These are phyloP conservation scores for Sugiyamaella valdiviana DNA, from an alignment of 805 yeast species.

Conservation along the genomic window DNA sequence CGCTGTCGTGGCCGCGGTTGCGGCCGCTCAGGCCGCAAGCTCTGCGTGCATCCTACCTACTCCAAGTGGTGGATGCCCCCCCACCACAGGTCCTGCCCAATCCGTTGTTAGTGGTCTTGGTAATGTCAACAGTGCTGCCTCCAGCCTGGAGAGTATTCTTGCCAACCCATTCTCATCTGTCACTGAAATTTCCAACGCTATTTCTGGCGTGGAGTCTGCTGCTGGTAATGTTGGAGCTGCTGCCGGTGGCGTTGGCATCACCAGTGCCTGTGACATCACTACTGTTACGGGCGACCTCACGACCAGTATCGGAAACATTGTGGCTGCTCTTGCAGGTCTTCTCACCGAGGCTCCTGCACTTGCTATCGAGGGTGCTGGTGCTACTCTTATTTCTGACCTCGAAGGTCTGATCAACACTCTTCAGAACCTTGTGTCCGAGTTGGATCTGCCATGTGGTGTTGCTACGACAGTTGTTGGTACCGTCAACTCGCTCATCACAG, in stretches of 20 bases:
- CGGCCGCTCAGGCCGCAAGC: neutral
- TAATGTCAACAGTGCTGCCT: no score
- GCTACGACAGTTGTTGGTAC: neutral
- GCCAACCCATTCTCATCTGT: no score
- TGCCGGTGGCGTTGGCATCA: no score
- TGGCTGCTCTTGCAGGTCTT: neutral
- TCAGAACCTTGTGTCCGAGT: neutral
- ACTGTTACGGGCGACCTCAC: no score
- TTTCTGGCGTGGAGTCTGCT: no score
- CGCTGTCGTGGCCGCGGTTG: neutral
- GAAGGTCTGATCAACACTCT: neutral
- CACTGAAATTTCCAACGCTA: no score
- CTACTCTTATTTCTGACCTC: neutral
- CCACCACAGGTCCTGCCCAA: neutral
- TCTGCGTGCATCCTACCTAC: no score
- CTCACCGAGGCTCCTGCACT: neutral
- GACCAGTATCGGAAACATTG: no score
- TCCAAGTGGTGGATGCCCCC: neutral
- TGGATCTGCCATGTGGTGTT: slow-evolving; percentile 3
- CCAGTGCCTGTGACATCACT: no score
- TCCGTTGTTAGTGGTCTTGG: neutral
- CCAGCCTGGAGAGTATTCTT: no score
- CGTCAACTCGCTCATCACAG: neutral
- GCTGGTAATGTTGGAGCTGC: no score
- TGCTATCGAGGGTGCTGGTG: neutral